A percentile compares a stretch with the other conserved stretches of the same genome.
Evolutionary conservation across 1,284 basidiomycete species (phyloP).

Genomic region (Trichosporon coremiiforme): DNA sequence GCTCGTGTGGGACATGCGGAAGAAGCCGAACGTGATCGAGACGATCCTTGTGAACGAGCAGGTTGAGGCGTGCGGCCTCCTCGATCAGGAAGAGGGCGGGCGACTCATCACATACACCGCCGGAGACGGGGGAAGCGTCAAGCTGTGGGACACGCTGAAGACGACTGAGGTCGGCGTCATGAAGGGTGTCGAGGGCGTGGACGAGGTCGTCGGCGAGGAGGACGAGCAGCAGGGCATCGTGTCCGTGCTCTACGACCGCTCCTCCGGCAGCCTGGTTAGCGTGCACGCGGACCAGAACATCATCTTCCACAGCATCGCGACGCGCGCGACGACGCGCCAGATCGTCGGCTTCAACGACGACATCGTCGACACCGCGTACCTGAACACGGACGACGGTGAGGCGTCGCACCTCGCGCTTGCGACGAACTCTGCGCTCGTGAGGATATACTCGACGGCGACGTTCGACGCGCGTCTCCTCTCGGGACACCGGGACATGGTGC

Average conservation of each 20-base stretch:
- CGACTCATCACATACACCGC: constrained; percentile 75
- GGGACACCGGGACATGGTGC: constrained; percentile 88
- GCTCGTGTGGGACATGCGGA: constrained; percentile 77
- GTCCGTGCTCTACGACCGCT: constrained; percentile 62
- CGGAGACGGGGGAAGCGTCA: constrained; percentile 80
- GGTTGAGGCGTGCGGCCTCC: constrained; percentile 76
- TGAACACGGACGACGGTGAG: constrained; percentile 57
- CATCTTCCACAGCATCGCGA: constrained; percentile 75
- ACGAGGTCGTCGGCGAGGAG: constrained; percentile 63
- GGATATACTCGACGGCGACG: constrained; percentile 72
- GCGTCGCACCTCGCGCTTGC: constrained; percentile 77
- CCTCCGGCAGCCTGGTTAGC: constrained; percentile 72
- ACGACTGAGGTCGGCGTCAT: constrained; percentile 68
- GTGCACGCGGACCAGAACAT: constrained; percentile 97
- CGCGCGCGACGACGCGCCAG: constrained; percentile 71
- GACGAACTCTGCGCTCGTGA: constrained; percentile 90
- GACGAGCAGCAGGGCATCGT: constrained; percentile 65
- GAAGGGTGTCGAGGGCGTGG: constrained; percentile 56
- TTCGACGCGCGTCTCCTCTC: constrained; percentile 79
- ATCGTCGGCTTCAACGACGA: constrained; percentile 98
- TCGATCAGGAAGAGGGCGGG: constrained; percentile 55
- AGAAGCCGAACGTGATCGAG: constrained; percentile 64
- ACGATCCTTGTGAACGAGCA: constrained; percentile 85
- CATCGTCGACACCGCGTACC: constrained; percentile 83
- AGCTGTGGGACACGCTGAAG: constrained; percentile 76